Percentiles rank a stretch among this genome's conserved stretches.
phyloP scores from a whole-genome alignment of 352 stramenopile species.

The Phytopythium ostracodes region DNA sequence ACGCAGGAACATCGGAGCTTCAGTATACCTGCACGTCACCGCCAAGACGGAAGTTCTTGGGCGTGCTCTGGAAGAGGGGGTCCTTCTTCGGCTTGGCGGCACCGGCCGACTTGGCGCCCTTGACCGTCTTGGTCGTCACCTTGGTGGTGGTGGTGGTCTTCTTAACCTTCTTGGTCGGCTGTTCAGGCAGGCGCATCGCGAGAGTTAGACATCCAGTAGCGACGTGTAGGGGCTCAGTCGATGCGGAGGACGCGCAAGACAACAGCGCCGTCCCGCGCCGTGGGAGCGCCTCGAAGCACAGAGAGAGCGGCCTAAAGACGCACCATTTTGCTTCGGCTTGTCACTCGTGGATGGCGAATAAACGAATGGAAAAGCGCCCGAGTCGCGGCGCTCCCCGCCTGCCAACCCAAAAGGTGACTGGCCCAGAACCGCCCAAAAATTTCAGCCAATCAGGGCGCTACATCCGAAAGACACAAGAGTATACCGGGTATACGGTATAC shows the following conservation, averaged over 20 bases:
- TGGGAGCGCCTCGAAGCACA: not conserved
- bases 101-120: conserved; percentile 45
- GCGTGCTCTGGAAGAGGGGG: conserved; percentile 93
- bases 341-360: conserved; percentile 83
- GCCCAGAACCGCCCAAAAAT: not conserved
- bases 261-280: too few species aligned
- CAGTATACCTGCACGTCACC: conserved; percentile 93
- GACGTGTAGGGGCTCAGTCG: not conserved
- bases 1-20: conserved; percentile 13
- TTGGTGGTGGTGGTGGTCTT: conserved; percentile 64
- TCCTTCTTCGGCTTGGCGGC: conserved; percentile 82
- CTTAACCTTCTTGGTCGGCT: conserved; percentile 88
- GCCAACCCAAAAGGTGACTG: not conserved
- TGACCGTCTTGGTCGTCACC: conserved; percentile 61
- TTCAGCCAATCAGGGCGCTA: conserved; percentile 3
- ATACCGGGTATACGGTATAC: not conserved
- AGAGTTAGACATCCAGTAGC: not conserved
- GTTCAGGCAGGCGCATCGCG: not conserved
- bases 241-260: too few species aligned
- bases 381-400: not conserved
- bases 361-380: conserved; percentile 48
- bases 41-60: conserved; percentile 95
- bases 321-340: conserved; percentile 44
- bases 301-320: not conserved
- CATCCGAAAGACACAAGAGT: not conserved